These are phyloP conservation scores for Geotrichum aggregatum DNA, from an alignment of 1,139 yeast species.

Conservation along the genomic window DNA sequence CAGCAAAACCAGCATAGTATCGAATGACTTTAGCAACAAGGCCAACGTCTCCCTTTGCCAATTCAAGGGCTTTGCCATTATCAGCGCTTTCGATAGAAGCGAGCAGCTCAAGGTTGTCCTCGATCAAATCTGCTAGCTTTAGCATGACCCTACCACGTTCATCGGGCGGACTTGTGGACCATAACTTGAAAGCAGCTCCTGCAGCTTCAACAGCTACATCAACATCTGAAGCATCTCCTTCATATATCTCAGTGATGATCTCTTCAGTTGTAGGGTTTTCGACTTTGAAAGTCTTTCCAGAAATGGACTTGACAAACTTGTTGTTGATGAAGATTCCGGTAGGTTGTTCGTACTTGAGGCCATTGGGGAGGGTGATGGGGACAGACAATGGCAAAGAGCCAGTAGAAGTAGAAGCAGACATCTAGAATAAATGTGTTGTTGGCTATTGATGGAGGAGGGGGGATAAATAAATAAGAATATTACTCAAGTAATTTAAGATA, in stretches of 20 bases:
- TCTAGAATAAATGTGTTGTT: too few relatives aligned
- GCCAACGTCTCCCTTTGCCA: constrained; percentile 45
- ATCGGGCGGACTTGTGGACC: constrained; percentile 45
- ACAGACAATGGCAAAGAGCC: constrained; percentile 10
- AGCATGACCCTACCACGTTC: constrained; percentile 48
- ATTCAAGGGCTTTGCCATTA: constrained; percentile 54
- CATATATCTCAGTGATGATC: constrained; percentile 58
- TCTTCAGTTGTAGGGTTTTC: constrained; percentile 68
- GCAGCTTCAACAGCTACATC: constrained; percentile 77
- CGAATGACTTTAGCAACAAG: constrained; percentile 57
- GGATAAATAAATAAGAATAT: background rate
- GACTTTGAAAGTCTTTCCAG: constrained; percentile 53
- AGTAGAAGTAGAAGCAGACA: too few relatives aligned
- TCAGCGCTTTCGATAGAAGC: constrained; percentile 62
- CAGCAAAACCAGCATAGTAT: constrained; percentile 84
- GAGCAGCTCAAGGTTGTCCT: constrained; percentile 47
- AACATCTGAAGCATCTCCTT: constrained; percentile 65
- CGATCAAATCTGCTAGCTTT: constrained; percentile 52
- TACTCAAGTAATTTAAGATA: background rate
- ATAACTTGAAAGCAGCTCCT: constrained; percentile 55
- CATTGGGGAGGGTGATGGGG: constrained; percentile 51
- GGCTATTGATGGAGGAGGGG: constrained; percentile 6
- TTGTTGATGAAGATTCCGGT: constrained; percentile 78
- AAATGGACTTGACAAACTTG: constrained; percentile 52
- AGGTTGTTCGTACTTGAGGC: constrained; percentile 56